These are phyloP conservation scores for Aspergillus ellipticus DNA, from an alignment of 495 filamentous ascomycete species.

Conservation along the genomic window DNA sequence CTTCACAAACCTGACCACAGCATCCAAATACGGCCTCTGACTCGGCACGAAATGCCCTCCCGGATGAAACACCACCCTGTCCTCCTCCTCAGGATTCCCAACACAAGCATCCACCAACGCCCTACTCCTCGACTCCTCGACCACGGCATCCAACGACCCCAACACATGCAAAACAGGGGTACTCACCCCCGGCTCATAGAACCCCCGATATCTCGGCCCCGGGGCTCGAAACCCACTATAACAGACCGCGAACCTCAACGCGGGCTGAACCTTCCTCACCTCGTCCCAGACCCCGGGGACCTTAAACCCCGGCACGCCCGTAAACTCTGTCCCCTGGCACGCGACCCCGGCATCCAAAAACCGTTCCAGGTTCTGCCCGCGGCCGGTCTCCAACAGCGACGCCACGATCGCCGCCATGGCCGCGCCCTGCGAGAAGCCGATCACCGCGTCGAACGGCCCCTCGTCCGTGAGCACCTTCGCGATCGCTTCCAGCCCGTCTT, in stretches of 20 bases:
- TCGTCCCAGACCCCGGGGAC: constrained; percentile 46
- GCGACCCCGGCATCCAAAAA: constrained; percentile 14
- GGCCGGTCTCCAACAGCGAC: constrained; percentile 59
- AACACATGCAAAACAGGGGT: constrained; percentile 82
- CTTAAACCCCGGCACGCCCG: constrained; percentile 26
- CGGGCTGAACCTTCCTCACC: constrained; percentile 37
- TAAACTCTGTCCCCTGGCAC: constrained; percentile 16
- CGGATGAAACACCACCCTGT: constrained; percentile 75
- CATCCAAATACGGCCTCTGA: constrained; percentile 72
- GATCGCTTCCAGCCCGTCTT: constrained; percentile 57
- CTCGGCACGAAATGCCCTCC: constrained; percentile 91
- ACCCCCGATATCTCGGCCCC: constrained; percentile 55
- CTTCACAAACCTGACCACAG: constrained; percentile 69
- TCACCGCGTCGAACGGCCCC: constrained; percentile 65
- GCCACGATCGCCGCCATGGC: constrained; percentile 61
- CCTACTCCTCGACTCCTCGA: constrained; percentile 68
- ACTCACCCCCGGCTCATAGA: constrained; percentile 71
- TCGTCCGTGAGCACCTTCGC: constrained; percentile 56
- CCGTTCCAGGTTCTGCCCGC: constrained; percentile 44
- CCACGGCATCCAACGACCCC: constrained; percentile 83
- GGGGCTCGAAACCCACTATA: constrained; percentile 78
- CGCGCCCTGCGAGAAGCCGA: constrained; percentile 75
- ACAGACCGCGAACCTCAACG: constrained; percentile 71
- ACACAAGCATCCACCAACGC: constrained; percentile 65
- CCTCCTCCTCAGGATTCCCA: constrained; percentile 46